phyloP scores from a whole-genome alignment of 2,329 filamentous ascomycete species.

The Juglanconis sp. region DNA sequence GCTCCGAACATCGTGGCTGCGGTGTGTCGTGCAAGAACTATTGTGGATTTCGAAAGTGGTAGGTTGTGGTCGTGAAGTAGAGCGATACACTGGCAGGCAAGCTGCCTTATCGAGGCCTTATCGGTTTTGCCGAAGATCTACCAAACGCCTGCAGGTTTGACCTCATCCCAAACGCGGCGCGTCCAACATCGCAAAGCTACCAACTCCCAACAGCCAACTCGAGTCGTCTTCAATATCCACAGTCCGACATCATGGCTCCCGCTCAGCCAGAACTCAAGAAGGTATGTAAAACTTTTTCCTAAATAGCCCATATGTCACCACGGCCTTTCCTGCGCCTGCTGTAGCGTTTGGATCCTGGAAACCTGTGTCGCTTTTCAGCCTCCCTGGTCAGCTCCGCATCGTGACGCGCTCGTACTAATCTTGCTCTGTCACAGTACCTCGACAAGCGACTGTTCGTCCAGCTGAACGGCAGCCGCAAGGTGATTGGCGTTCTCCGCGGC shows the following conservation, averaged over 20 bases:
- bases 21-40: conserved; percentile 23
- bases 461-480: conserved; percentile 95
- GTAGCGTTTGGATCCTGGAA: too few species aligned
- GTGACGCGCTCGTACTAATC: conserved; percentile 7
- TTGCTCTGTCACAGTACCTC: conserved; percentile 68
- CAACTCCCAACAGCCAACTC: conserved; percentile 2
- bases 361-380: background rate
- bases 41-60: background rate
- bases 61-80: background rate
- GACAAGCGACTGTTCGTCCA: conserved; percentile 98
- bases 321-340: too few species aligned
- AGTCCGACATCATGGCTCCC: conserved; percentile 76
- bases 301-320: too few species aligned
- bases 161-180: conserved; percentile 17
- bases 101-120: conserved; percentile 21
- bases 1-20: conserved; percentile 52
- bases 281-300: conserved; percentile 45
- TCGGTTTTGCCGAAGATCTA: conserved; percentile 19
- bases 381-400: background rate
- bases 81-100: background rate
- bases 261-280: conserved; percentile 99
- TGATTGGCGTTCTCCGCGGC: conserved; percentile 87
- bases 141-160: conserved; percentile 10
- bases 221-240: background rate
- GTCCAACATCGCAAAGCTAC: background rate